Base-by-base conservation (phyloP, 805 yeast genomes). In the Blastobotrys chiropterorum region DNA sequence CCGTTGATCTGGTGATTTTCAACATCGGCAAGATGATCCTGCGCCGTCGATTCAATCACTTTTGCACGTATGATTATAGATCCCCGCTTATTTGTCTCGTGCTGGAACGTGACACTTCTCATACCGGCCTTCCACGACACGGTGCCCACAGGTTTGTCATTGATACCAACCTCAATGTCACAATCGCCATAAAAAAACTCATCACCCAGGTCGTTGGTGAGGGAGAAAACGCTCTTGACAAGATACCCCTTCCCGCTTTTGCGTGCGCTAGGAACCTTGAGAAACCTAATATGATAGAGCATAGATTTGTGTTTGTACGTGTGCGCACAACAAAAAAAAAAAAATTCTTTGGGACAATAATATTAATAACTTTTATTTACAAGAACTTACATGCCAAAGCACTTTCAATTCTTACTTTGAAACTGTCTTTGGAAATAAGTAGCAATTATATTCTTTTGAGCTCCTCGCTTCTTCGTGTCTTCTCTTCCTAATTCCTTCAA, bases 391-490 rank as follows among this genome's bases (percentile, higher is more conserved):
- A 39, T n/a, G n/a, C n/a, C n/a, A n/a, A n/a, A n/a, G n/a, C n/a
- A n/a, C n/a, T n/a, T n/a, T 5, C 30, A 43, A 8, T 7, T 19
- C 44, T 38, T 31, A 13, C 19, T 41, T 46, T 38, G 34, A 38
- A 38, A 46, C 20, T 39, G 31, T 16, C 31, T 30, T 7, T 22
- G 15, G 22, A 81, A 70, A 65, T 76, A 83, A 68, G 85, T 86
- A 64, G 89, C 77, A 59, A 86, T 67, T 45, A 87, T 68, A 67
- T 90, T 90, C 72, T 86, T 87, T 63, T 76, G 81, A 19, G 83
- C 80, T 65, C 75, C 75, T 48, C 71, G 72, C 56, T 77, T 59
- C 22, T 53, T 39, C 16, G 71, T 67, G 31, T 73, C 61, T 49
- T 65, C 58, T 51, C 64, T 66, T 8, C 76, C 73, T 48, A 73